Evolutionary conservation across 2,329 filamentous ascomycete genomes (phyloP), one percentile per base, ranked within the genome.

Genomic region (Massarina eburnea): DNA sequence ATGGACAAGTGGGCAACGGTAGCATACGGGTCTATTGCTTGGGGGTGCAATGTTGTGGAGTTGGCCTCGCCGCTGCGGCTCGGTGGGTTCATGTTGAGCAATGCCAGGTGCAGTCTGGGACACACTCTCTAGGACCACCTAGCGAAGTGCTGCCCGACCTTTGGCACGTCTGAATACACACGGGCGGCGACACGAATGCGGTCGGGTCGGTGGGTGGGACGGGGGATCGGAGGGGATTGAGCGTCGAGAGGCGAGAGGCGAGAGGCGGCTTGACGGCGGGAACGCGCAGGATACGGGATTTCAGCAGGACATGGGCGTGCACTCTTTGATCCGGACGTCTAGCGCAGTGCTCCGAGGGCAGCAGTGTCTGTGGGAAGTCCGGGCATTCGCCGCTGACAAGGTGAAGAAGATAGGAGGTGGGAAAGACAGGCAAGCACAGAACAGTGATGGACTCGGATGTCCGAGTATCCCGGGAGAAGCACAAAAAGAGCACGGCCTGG

Each of bases 1-100:
- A 83, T 82, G 2, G 80, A 81, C 48, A 85, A 77, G 60, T 82
- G 80, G 35, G 78, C 82, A 45, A 85, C 68, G 37, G 79, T 77
- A 18, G 63, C 54, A 47, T 64, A 70, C 8, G 62, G 57, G 20
- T 70, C 66, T 32, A 63, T 51, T 26, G 48, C 48, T 35, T 62
- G 61, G 18, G 45, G 50, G 39, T 60, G 58, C 33, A n/a, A 20
- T 14, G n/a, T 55, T 39, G 56, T 63, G 15, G 62, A 55, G 33
- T 56, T 53, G 42, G 57, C 51, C 47, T 67, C 59, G 48, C 52
- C 39, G 51, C 55, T 43, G 43, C 51, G 59, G 48, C 49, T 57
- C 22, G 59, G 54, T 12, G 64, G 61, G 29, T 62, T 52, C 67
- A 70, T 70, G 51, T 40, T 57, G 58, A 41, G 45, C 40, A 10